These are phyloP conservation scores for Paecilomyces fulvus DNA, from an alignment of 2,329 filamentous ascomycete genomes.

Conservation along the genomic window DNA sequence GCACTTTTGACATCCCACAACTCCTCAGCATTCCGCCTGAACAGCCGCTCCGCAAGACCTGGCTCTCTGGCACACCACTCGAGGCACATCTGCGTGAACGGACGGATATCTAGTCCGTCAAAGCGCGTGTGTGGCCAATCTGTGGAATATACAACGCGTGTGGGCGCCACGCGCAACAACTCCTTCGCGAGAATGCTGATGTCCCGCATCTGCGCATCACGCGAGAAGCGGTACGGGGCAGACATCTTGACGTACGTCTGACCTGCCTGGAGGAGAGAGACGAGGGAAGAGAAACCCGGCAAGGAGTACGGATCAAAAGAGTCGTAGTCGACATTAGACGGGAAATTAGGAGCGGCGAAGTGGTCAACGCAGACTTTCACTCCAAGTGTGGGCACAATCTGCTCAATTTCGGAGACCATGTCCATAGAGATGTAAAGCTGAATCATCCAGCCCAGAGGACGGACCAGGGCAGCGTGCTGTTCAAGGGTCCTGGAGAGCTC, in stretches of 20 bases:
- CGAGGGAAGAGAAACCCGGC: slow-evolving; percentile 42
- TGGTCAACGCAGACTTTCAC: slow-evolving; percentile 53
- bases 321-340: slow-evolving; percentile 6
- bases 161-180: slow-evolving; percentile 38
- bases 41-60: slow-evolving; percentile 42
- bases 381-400: slow-evolving; percentile 40
- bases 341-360: slow-evolving; percentile 44
- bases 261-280: slow-evolving; percentile 39
- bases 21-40: slow-evolving; percentile 48
- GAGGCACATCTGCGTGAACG: slow-evolving; percentile 47
- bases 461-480: slow-evolving; percentile 44
- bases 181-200: slow-evolving; percentile 43
- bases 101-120: slow-evolving; percentile 47
- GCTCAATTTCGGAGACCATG: slow-evolving; percentile 41
- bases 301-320: slow-evolving; percentile 37
- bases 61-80: slow-evolving; percentile 44
- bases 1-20: slow-evolving; percentile 33
- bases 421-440: slow-evolving; percentile 51
- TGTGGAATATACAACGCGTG: slow-evolving; percentile 49
- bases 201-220: slow-evolving; percentile 36
- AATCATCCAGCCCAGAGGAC: slow-evolving; percentile 47
- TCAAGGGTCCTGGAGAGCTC: slow-evolving; percentile 38
- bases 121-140: slow-evolving; percentile 60
- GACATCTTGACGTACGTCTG: slow-evolving; percentile 52
- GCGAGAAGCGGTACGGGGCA: slow-evolving; percentile 48